Base-by-base conservation (phyloP, 169 alveolate species). In the Besnoitia besnoiti region DNA sequence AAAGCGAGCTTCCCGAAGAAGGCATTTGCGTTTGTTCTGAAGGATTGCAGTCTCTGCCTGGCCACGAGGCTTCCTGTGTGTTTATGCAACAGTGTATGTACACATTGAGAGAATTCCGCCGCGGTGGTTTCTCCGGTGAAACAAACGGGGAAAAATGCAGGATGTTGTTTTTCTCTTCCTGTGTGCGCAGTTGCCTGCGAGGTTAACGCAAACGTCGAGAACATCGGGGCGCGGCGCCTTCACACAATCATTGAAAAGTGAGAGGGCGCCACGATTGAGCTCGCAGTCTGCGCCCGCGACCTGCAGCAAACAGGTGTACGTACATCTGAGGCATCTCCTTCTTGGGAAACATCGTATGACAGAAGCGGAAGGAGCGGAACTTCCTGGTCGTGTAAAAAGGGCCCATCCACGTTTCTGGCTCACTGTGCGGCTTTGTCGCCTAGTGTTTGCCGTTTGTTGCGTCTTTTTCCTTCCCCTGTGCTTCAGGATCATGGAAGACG, bases 201-300 rank as follows among this genome's bases (percentile, higher is more conserved):
- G 80, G 92, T 97, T 51, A 98, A 98, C 85, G 90, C 94, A 33
- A 92, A 94, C 42, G 95, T 96, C 37, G 99, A 98, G 84, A 96
- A 98, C 92, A 97, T 95, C 73, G 99, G 99, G 0, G 99, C 98
- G 30, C 95, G 99, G 37, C 92, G 99, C 39, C 96, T 98, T 12
- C 97, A 97, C 84, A 97, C 98, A 14, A 95, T 98, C 51, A 91
- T 98, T 67, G 99, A 98, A 84, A 96, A 96, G 95, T 93, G 30
- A 80, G 85, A 14, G 12, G n/a, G 8, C 14, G 67, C 12, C 7
- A 21, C n/a, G n/a, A n/a, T n/a, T n/a, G n/a, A n/a, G n/a, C n/a
- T n/a, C n/a, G n/a, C n/a, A n/a, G n/a, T n/a, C n/a, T n/a, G n/a
- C n/a, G n/a, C n/a, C n/a, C n/a, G n/a, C n/a, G n/a, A n/a, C n/a